phyloP scores from a whole-genome alignment of 306 rosid genomes.

The Fragaria vesca region DNA sequence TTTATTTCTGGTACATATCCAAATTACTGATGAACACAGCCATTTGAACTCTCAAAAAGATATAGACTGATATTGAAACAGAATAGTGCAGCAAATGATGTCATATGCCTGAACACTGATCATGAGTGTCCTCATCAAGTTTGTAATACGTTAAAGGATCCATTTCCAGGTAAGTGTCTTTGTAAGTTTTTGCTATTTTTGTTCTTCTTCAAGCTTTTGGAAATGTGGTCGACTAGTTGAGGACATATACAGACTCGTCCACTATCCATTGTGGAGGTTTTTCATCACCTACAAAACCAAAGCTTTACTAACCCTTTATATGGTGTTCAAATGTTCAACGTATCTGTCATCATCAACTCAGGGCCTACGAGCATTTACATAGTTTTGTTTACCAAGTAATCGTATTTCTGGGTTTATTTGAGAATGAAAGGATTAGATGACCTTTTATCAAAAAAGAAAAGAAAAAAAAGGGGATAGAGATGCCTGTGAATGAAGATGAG shows the following conservation, averaged over 20 bases:
- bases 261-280: neutral
- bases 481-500: neutral
- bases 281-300: neutral
- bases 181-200: neutral
- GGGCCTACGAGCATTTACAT: neutral
- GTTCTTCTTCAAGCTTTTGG: neutral
- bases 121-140: too few relatives aligned
- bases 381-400: neutral
- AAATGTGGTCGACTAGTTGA: neutral
- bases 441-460: neutral
- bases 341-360: neutral
- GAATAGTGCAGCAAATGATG: neutral
- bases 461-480: neutral
- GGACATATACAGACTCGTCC: neutral
- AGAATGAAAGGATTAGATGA: neutral
- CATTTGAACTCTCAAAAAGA: neutral
- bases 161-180: too few relatives aligned
- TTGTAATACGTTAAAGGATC: too few relatives aligned
- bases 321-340: neutral
- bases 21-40: neutral
- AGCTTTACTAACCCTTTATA: neutral
- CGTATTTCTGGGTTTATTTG: neutral
- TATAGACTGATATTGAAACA: too few relatives aligned
- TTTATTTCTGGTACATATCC: neutral
- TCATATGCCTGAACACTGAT: too few relatives aligned